These are phyloP conservation scores for Penicillium argentinense DNA, from an alignment of 495 filamentous ascomycete species.

Conservation along the genomic window DNA sequence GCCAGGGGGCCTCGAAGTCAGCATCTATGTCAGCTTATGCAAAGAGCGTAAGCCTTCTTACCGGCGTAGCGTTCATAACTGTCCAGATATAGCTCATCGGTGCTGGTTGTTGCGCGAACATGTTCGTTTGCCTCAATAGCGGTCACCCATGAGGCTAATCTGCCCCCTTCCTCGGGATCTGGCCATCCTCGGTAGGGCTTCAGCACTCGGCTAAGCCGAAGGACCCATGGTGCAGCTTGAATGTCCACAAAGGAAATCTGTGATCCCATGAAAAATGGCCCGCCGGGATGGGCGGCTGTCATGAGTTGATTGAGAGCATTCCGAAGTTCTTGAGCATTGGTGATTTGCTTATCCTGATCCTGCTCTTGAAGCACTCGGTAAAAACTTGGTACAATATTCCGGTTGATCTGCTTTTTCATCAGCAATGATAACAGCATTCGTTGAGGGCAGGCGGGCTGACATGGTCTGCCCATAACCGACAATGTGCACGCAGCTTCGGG, in stretches of 20 bases:
- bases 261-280: slow-evolving; percentile 80
- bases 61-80: slow-evolving; percentile 66
- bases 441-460: slow-evolving; percentile 44
- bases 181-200: slow-evolving; percentile 81
- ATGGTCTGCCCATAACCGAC: slow-evolving; percentile 85
- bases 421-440: slow-evolving; percentile 17
- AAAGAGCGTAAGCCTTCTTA: slow-evolving; percentile 32
- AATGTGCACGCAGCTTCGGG: slow-evolving; percentile 71
- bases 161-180: slow-evolving; percentile 63
- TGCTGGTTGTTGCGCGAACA: slow-evolving; percentile 75
- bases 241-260: slow-evolving; percentile 79
- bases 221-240: slow-evolving; percentile 83
- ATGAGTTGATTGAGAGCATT: slow-evolving; percentile 72
- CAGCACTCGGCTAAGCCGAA: slow-evolving; percentile 72
- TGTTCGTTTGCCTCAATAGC: slow-evolving; percentile 75
- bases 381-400: slow-evolving; percentile 78
- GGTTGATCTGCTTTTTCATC: slow-evolving; percentile 65
- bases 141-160: slow-evolving; percentile 77
- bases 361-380: slow-evolving; percentile 75
- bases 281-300: slow-evolving; percentile 63
- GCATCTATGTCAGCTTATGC: slow-evolving; percentile 1
- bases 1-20: slow-evolving; percentile 12
- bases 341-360: slow-evolving; percentile 61
- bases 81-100: slow-evolving; percentile 70
- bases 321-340: slow-evolving; percentile 63